Base-by-base conservation (phyloP, 805 yeast genomes). In the Cyberlindnera saturnus region DNA sequence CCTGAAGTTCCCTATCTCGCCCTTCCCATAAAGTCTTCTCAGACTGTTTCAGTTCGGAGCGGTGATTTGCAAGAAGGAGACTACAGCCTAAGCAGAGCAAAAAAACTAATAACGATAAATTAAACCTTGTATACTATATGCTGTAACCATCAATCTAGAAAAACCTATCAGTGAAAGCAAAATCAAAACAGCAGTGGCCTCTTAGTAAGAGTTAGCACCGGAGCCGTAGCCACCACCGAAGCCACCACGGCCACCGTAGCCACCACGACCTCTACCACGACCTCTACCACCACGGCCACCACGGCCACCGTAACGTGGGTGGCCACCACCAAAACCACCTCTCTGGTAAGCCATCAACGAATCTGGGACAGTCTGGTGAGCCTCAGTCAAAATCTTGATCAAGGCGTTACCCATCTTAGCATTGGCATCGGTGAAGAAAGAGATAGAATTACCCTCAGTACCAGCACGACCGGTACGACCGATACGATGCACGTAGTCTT, bases 381-480 rank as follows among this genome's bases (percentile, higher is more conserved):
- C 99, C 76, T 93, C 99, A 67, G 82, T 79, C 75, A 93, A 76
- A 60, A 93, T 90, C 59, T 85, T 82, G 59, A 91, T 78, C 62
- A 93, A 77, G 60, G 88, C 93, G 59, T 86, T 85, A 56, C 98
- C 97, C 68, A 89, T 78, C 70, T 84, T 80, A 57, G 87, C 73
- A 74, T 89, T 87, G 53, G 75, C 90, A 52, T 80, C 85, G 46
- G 97, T 88, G 78, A 93, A 93, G 66, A 91, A 80, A 8, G 98
- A 87, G 53, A 89, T 79, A 43, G 99, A 97, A 49, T 93, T 90
- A 77, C 99, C 99, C 50, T 76, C 75, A 50, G 89, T 82, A 66
- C 98, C 98, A 55, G 97, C 99, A 79, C 99, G 88, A 66, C 99
- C 99, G 52, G 99, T 57, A 54, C 61, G 90, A 69, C 99, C 99